Evolutionary conservation across 225 moss, liverwort and hornwort genomes (phyloP), one percentile per base, ranked within the genome.

Genomic region (Anthoceros angustus): DNA sequence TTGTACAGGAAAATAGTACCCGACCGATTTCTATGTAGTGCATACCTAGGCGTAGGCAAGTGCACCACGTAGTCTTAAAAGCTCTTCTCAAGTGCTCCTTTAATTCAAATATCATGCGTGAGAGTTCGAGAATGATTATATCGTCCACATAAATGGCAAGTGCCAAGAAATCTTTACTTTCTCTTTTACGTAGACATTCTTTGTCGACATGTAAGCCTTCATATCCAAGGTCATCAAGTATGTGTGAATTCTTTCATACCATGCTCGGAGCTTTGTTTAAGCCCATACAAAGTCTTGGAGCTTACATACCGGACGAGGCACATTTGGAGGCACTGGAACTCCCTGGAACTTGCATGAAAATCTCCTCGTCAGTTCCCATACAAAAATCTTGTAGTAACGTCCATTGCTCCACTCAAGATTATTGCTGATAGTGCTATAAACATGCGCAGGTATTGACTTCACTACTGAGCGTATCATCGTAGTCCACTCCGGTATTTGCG

Each of bases 401-500:
- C 32, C 4, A 32, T 4, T 32, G 32, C 32, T 32, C 32, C 32
- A 32, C 32, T 32, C 32, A 32, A 32, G 32, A 32, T 32, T n/a
- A n/a, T 68, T 3, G 63, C 42, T 15, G 42, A 39, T 12, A 70
- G 32, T 25, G 63, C 70, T 12, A 71, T 7, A 5, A 65, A n/a
- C 0, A 71, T 16, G 5, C 8, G 24, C 0, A 71, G 12, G 64
- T 26, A 43, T 45, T 63, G 4, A 65, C 14, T 63, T 9, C 5
- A 71, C 70, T 10, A 25, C 63, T 63, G 20, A 64, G 62, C 2
- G 63, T 64, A 21, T 63, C 26, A 4, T 12, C 48, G n/a, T 64
- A 65, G 12, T 66, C 40, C 2, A 71, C 7, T 6, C 65, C 71
- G 25, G 23, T n/a, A 11, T 39, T 60, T 71, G 71, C 12, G 20